phyloP scores from a whole-genome alignment of 208 protist genomes.

The Naegleria fowleri region DNA sequence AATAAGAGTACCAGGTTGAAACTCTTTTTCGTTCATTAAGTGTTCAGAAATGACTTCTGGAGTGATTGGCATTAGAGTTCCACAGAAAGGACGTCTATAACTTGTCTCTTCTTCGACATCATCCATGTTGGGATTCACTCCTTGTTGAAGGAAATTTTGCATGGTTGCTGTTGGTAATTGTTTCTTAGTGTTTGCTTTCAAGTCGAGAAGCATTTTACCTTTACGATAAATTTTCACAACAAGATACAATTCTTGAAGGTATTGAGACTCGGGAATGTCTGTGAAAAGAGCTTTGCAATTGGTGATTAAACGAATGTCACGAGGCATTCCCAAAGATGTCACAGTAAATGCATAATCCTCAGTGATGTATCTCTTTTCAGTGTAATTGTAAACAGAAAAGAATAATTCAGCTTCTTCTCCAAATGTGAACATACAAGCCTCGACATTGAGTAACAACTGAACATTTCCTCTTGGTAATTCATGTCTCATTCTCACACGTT shows the following conservation, averaged over 20 bases:
- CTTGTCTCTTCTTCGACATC: constrained; percentile 5
- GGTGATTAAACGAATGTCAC: not conserved
- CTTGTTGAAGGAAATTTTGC: not conserved
- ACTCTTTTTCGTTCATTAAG: not conserved
- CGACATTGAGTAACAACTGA: not conserved
- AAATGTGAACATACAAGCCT: constrained; percentile 28
- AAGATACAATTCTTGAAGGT: constrained; percentile 9
- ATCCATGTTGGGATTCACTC: not conserved
- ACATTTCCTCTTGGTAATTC: not conserved
- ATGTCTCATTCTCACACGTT: not conserved
- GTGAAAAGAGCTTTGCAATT: constrained; percentile 5
- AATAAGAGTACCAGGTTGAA: not conserved
- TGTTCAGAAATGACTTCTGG: constrained; percentile 10
- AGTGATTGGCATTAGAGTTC: not conserved
- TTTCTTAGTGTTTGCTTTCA: not conserved
- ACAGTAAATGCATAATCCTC: constrained; percentile 13
- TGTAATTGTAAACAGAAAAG: constrained; percentile 15
- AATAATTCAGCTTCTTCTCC: constrained; percentile 22
- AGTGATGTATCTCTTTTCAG: constrained; percentile 1
- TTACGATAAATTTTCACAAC: constrained; percentile 25
- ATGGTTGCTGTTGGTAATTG: not conserved
- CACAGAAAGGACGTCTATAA: constrained; percentile 17
- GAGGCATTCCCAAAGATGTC: constrained; percentile 27
- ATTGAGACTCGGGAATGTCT: not conserved
- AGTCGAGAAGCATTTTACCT: constrained; percentile 3